Conservation (phyloP, 2,329 filamentous ascomycete genomes). For the Colletotrichum tamarilloi region DNA sequence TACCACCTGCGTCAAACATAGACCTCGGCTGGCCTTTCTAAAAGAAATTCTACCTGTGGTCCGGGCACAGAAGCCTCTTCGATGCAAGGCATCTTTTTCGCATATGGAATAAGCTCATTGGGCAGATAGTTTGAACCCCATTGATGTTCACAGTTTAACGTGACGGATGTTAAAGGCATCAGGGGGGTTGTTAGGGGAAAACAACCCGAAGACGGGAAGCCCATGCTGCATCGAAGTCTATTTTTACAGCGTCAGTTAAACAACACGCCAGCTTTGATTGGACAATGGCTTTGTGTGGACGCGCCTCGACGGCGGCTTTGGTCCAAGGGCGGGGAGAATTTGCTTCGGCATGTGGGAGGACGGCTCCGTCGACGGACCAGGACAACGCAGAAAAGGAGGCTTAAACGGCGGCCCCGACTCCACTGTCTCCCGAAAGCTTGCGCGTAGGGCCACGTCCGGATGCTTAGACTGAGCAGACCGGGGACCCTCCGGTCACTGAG, state of each 20-base stretch:
- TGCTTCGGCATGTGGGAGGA: constrained; percentile 28
- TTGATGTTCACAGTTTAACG: not conserved
- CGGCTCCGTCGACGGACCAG: not conserved
- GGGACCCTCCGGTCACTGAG: not conserved
- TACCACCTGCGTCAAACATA: not conserved
- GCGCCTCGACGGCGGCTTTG: not conserved
- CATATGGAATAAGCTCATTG: not conserved
- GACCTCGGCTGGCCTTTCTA: not conserved
- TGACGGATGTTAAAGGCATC: not conserved
- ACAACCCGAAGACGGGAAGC: constrained; percentile 1
- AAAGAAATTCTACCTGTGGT: not conserved
- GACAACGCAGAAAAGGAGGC: constrained; percentile 17
- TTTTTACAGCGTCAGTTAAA: constrained; percentile 12
- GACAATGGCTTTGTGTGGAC: not conserved
- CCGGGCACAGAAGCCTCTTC: not conserved
- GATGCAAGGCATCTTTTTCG: not conserved
- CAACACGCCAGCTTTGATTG: not conserved
- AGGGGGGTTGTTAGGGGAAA: not conserved
- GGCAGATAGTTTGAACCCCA: not conserved
- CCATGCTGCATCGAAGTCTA: not conserved
- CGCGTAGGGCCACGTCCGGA: constrained; percentile 12
- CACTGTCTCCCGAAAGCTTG: constrained; percentile 16
- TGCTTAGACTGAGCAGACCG: not conserved
- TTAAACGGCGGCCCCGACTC: constrained; percentile 17
- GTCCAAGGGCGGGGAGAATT: not conserved